Base-by-base conservation (phyloP, 148 eudicot genomes). In the Simmondsia chinensis region DNA sequence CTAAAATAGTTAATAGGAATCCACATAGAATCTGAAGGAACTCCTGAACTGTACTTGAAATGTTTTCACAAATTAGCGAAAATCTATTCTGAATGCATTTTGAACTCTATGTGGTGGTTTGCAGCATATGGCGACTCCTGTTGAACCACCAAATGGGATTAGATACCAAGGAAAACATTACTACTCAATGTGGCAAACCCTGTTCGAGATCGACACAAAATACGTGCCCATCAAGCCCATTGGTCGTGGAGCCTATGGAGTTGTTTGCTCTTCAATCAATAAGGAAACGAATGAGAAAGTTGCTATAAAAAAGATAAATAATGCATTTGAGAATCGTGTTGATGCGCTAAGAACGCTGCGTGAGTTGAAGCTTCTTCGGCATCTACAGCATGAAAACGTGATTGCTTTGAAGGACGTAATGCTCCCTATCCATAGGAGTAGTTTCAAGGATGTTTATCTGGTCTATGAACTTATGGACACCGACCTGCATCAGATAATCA, bases 381-480 rank as follows among this genome's bases (percentile, higher is more conserved):
- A 78, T 61, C 85, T 78, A 26, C 49, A 57, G 44, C 80, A 74
- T 59, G 80, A 78, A 24, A 78, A 74, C 27, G 77, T 78, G 43
- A 74, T 78, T 53, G 72, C 59, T 40, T 69, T 78, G 50, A 78
- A 74, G 64, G 85, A 78, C 74, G 85, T 78, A 5, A 78, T 78
- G 85, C 43, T 70, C 52, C 80, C 85, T 24, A 34, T 54, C 3
- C 61, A 67, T 52, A 71, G 60, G 17, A 75, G 60, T 43, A 74
- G 60, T 38, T 78, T 78, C 56, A 78, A 78, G 57, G 86, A 79
- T 55, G 81, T 79, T 7, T 79, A 79, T 60, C 43, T 79, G 64
- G 81, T 79, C 5, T 79, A 79, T 56, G 81, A 74, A 45, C 80
- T 79, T 47, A 79, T 74, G 86, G 86, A 79, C 49, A 74, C 86